Conservation (phyloP, 805 yeast species). For the Candida khao-thaluensis region DNA sequence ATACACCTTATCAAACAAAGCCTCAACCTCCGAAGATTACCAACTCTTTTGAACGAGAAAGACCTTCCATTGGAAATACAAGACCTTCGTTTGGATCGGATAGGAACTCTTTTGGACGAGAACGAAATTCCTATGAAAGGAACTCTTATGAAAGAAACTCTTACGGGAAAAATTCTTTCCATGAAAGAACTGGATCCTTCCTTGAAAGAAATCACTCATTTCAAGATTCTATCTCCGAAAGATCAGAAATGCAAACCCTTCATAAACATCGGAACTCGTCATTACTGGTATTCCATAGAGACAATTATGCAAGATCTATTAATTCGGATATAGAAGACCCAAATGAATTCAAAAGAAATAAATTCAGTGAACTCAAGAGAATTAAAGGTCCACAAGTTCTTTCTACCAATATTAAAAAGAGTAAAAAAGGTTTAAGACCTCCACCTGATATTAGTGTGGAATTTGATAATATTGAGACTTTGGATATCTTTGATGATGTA, state of each 20-base stretch:
- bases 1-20: constrained; percentile 41
- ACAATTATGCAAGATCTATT: constrained; percentile 19
- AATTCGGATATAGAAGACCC: constrained; percentile 15
- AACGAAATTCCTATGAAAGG: too few relatives aligned
- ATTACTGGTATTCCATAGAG: constrained; percentile 7
- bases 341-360: background rate
- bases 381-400: constrained; percentile 5
- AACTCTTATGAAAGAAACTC: too few relatives aligned
- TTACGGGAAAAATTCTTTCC: too few relatives aligned
- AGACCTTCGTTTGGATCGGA: too few relatives aligned
- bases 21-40: constrained; percentile 10
- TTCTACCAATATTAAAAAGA: constrained; percentile 1
- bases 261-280: constrained; percentile 11
- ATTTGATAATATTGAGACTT: constrained; percentile 43
- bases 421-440: constrained; percentile 19
- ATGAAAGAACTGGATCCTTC: too few relatives aligned
- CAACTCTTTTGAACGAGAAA: too few relatives aligned
- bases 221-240: constrained; percentile 11
- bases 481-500: constrained; percentile 46
- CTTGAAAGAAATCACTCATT: constrained; percentile 9
- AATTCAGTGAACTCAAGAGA: constrained; percentile 1
- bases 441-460: constrained; percentile 42
- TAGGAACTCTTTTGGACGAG: too few relatives aligned
- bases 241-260: constrained; percentile 3
- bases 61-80: too few relatives aligned